Conservation (phyloP, 1,284 basidiomycete genomes). For the Phylloporus gajari region DNA sequence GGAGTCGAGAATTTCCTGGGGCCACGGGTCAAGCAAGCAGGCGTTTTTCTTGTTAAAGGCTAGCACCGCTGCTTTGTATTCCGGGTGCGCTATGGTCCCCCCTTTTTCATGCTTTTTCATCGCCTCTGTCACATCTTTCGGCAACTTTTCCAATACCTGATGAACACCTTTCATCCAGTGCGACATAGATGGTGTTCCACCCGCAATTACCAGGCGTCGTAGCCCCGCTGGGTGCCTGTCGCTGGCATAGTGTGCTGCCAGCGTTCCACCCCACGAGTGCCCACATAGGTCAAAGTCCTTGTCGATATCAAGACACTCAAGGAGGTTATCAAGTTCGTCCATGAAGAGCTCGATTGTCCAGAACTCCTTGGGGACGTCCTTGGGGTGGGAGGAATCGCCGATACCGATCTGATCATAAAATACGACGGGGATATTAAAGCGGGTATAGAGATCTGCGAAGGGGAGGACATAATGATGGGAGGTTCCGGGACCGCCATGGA, state of each 20-base stretch:
- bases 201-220: conserved; percentile 51
- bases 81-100: conserved; percentile 29
- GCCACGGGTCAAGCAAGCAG: conserved; percentile 31
- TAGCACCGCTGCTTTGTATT: conserved; percentile 36
- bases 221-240: conserved; percentile 51
- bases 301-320: conserved; percentile 50
- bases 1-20: conserved; percentile 22
- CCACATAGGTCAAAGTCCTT: conserved; percentile 55
- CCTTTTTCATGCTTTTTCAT: conserved; percentile 33
- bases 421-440: conserved; percentile 51
- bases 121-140: conserved; percentile 31
- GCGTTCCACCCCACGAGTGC: conserved; percentile 64
- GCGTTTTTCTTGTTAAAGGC: conserved; percentile 35
- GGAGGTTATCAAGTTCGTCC: conserved; percentile 59
- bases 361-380: conserved; percentile 47
- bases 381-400: conserved; percentile 57
- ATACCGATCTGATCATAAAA: conserved; percentile 65
- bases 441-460: conserved; percentile 44
- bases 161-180: conserved; percentile 35
- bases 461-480: conserved; percentile 55
- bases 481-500: conserved; percentile 58
- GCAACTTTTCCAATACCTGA: conserved; percentile 25
- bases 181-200: conserved; percentile 30
- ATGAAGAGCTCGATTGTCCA: conserved; percentile 62
- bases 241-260: conserved; percentile 51